Conservation (phyloP, 2,329 filamentous ascomycete species). For the Didymosphaeria variabile region DNA sequence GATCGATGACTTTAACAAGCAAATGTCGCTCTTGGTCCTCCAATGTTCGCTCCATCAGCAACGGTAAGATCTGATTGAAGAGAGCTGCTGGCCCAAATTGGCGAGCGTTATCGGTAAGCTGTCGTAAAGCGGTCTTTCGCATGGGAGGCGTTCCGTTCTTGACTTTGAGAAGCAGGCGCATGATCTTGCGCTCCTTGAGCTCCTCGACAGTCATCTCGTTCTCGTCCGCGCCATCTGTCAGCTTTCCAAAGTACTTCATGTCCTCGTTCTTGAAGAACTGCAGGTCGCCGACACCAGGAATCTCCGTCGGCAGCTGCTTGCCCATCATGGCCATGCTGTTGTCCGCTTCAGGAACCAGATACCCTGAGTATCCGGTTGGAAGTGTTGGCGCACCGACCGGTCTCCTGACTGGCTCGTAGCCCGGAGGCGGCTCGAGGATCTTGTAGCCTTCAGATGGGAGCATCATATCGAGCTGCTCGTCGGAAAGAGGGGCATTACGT, state of each 20-base stretch:
- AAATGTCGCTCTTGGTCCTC: slow-evolving; percentile 98
- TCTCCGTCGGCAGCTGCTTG: slow-evolving; percentile 92
- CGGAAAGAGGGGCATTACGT: slow-evolving; percentile 83
- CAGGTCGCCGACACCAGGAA: slow-evolving; percentile 92
- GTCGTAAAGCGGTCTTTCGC: slow-evolving; percentile 96
- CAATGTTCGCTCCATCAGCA: slow-evolving; percentile 97
- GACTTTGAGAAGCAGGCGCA: slow-evolving; percentile 95
- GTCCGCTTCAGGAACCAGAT: slow-evolving; percentile 97
- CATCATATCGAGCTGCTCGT: slow-evolving; percentile 93
- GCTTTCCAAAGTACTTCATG: slow-evolving; percentile 98
- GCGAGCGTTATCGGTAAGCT: slow-evolving; percentile 96
- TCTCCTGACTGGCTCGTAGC: slow-evolving; percentile 83
- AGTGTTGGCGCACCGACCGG: slow-evolving; percentile 79
- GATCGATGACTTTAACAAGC: slow-evolving; percentile 98
- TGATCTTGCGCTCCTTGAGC: slow-evolving; percentile 97
- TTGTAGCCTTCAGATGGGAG: slow-evolving; percentile 93
- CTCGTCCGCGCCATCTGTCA: slow-evolving; percentile 93
- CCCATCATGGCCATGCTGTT: slow-evolving; percentile 77
- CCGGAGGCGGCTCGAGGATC: slow-evolving; percentile 86
- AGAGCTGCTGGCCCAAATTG: slow-evolving; percentile 93
- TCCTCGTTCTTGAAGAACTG: slow-evolving; percentile 99
- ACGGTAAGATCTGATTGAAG: slow-evolving; percentile 95
- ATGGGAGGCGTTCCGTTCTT: slow-evolving; percentile 99
- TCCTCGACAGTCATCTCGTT: slow-evolving; percentile 92
- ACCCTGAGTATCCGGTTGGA: slow-evolving; percentile 75